Percentiles rank a stretch among this genome's conserved stretches.
These are phyloP conservation scores for Ceratobasidium sp. DNA, from an alignment of 1,284 basidiomycete species.

Conservation along the genomic window DNA sequence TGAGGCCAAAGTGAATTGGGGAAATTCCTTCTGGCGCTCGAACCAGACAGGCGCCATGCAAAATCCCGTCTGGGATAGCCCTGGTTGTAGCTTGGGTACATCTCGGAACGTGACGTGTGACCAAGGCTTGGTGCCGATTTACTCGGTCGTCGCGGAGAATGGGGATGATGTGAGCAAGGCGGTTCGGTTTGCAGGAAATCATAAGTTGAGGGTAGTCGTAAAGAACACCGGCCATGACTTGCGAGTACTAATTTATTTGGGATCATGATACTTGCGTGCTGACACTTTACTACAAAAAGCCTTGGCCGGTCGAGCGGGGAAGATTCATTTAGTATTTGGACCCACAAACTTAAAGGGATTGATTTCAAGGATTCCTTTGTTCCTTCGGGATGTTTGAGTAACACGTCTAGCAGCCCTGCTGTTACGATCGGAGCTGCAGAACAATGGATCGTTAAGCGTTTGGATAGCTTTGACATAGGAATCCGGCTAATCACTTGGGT, in stretches of 20 bases:
- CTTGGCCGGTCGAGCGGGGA: not conserved
- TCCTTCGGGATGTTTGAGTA: not conserved
- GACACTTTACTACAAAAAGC: no score
- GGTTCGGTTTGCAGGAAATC: slow-evolving; percentile 51
- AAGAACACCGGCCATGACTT: slow-evolving; percentile 56
- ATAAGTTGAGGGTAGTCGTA: slow-evolving; percentile 55
- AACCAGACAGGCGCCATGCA: slow-evolving; percentile 31
- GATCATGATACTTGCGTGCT: no score
- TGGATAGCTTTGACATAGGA: no score
- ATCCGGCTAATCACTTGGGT: no score
- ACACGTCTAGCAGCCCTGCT: not conserved
- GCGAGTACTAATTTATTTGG: no score
- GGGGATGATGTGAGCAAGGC: slow-evolving; percentile 53
- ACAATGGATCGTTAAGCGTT: not conserved
- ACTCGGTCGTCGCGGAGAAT: slow-evolving; percentile 51
- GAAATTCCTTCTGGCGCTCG: slow-evolving; percentile 29
- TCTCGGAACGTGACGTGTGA: no score
- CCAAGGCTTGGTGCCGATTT: no score
- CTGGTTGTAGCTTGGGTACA: not conserved
- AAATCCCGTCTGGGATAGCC: slow-evolving; percentile 3
- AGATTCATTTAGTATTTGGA: not conserved
- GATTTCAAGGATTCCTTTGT: not conserved
- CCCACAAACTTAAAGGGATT: not conserved
- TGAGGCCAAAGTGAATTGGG: slow-evolving; percentile 29
- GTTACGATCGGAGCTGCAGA: not conserved